Conservation (phyloP, 2,329 filamentous ascomycete genomes). For the Mollisia scopiformis region DNA sequence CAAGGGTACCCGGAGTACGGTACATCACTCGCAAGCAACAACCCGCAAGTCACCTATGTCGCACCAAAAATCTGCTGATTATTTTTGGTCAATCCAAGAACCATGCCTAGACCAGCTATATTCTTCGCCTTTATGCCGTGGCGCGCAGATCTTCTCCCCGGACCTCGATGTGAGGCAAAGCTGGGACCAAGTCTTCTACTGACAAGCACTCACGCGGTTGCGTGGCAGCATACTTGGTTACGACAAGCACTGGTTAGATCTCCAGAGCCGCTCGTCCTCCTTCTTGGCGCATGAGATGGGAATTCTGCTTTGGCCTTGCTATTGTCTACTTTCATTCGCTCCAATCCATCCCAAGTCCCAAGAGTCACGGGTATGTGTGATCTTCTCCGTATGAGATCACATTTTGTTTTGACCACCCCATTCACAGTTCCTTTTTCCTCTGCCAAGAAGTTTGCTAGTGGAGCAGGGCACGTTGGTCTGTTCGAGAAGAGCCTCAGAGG, state of each 20-base stretch:
- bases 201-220: background rate
- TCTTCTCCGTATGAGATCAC: slow-evolving; percentile 2
- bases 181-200: background rate
- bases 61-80: background rate
- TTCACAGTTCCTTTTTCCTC: background rate
- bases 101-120: background rate
- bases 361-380: slow-evolving; percentile 1
- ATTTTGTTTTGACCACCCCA: background rate
- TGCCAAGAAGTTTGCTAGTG: slow-evolving; percentile 6
- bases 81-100: background rate
- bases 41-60: background rate
- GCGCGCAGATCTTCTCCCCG: background rate
- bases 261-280: background rate
- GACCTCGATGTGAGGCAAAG: background rate
- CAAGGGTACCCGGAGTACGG: background rate
- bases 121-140: background rate
- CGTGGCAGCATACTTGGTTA: background rate
- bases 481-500: slow-evolving; percentile 13
- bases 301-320: background rate
- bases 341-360: background rate
- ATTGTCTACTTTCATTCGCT: slow-evolving; percentile 2
- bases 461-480: background rate
- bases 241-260: background rate
- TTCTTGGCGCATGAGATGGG: slow-evolving; percentile 1
- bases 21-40: background rate